These are phyloP conservation scores for Podaxis carcinomalis DNA, from an alignment of 768 basidiomycete species.

Conservation along the genomic window DNA sequence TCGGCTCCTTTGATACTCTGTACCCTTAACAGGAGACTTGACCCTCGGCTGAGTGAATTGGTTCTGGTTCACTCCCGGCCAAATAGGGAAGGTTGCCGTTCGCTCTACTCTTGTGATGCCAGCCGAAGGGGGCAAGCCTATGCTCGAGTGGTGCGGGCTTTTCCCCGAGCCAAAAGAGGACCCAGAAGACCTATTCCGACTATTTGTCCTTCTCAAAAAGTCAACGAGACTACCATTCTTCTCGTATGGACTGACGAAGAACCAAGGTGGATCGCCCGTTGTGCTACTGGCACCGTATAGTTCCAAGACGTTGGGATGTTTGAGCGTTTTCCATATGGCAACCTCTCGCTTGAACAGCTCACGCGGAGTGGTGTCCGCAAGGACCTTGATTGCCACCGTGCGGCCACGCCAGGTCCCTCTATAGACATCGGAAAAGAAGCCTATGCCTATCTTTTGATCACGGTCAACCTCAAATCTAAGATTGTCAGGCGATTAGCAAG, in stretches of 20 bases:
- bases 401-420: conserved; percentile 67
- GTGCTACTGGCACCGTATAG: conserved; percentile 80
- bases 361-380: conserved; percentile 56
- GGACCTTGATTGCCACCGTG: conserved; percentile 69
- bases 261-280: conserved; percentile 62
- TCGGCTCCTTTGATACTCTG: conserved; percentile 23
- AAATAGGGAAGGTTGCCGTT: conserved; percentile 4
- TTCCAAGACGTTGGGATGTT: conserved; percentile 67
- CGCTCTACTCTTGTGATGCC: neutral
- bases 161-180: neutral
- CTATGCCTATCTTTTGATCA: conserved; percentile 64
- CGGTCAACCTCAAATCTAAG: conserved; percentile 55
- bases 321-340: conserved; percentile 65
- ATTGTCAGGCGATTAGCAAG: neutral
- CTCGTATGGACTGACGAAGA: conserved; percentile 74
- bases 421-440: conserved; percentile 78
- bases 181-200: conserved; percentile 4
- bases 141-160: neutral
- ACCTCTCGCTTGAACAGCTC: conserved; percentile 70
- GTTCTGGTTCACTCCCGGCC: conserved; percentile 5
- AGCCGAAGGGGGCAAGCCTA: neutral
- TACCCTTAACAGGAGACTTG: neutral
- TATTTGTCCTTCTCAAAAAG: conserved; percentile 29
- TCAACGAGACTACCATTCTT: conserved; percentile 61
- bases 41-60: neutral